Conservation (phyloP, 805 yeast species). For the Metschnikowia noctiluminum region DNA sequence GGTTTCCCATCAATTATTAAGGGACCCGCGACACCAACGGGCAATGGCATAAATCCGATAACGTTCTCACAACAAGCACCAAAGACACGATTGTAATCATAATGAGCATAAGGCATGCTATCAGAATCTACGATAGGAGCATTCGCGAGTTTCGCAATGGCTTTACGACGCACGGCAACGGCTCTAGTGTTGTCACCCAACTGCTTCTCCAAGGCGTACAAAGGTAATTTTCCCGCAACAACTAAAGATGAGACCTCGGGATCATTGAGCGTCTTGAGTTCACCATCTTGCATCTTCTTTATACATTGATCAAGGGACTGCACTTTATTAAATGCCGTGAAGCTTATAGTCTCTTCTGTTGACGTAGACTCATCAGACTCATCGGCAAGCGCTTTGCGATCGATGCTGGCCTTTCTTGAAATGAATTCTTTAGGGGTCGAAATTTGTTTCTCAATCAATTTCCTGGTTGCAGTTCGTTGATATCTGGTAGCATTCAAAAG, state of each 20-base stretch:
- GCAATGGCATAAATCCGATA: slow-evolving; percentile 93
- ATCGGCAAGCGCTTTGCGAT: slow-evolving; percentile 1
- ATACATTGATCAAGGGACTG: slow-evolving; percentile 64
- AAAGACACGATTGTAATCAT: slow-evolving; percentile 92
- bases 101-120: slow-evolving; percentile 73
- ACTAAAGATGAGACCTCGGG: slow-evolving; percentile 74
- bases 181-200: slow-evolving; percentile 88
- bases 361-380: slow-evolving; percentile 19
- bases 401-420: slow-evolving; percentile 4
- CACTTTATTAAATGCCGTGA: slow-evolving; percentile 19
- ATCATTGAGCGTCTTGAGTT: slow-evolving; percentile 60
- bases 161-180: slow-evolving; percentile 86
- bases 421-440: slow-evolving; percentile 23
- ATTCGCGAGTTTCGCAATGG: slow-evolving; percentile 79
- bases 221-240: slow-evolving; percentile 73
- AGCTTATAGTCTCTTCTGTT: slow-evolving; percentile 24
- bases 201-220: slow-evolving; percentile 93
- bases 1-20: slow-evolving; percentile 84
- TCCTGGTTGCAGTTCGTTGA: slow-evolving; percentile 46
- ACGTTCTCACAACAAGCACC: slow-evolving; percentile 99
- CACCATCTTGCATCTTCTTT: slow-evolving; percentile 64
- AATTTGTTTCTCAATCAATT: slow-evolving; percentile 39
- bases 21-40: slow-evolving; percentile 98
- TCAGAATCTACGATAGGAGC: slow-evolving; percentile 74
- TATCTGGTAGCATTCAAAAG: slow-evolving; percentile 80